Conservation (phyloP, 495 filamentous ascomycete genomes). For the Bacidia gigantensis region DNA sequence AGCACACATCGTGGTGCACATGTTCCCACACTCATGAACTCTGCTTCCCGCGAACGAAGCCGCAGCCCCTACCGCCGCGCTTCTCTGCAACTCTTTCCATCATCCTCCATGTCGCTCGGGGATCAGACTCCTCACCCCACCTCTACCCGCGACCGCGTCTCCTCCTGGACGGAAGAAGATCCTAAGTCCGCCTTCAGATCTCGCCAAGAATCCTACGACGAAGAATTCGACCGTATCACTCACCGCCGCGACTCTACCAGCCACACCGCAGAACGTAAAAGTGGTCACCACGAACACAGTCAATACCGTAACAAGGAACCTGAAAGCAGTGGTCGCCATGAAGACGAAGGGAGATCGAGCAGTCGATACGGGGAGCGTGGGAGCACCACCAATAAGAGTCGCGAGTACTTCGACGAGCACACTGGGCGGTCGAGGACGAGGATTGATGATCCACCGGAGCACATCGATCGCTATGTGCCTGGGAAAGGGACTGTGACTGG, state of each 20-base stretch:
- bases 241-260: constrained; percentile 13
- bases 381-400: background rate
- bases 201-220: constrained; percentile 12
- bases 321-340: background rate
- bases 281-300: constrained; percentile 15
- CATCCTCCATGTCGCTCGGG: background rate
- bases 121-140: constrained; percentile 4
- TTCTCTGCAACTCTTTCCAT: constrained; percentile 1
- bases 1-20: constrained; percentile 12
- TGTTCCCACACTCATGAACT: constrained; percentile 4
- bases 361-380: background rate
- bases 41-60: constrained; percentile 2
- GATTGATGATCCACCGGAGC: constrained; percentile 11
- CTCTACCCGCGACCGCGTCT: constrained; percentile 8
- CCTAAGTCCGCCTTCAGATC: constrained; percentile 2
- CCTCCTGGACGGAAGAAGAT: constrained; percentile 11
- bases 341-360: background rate
- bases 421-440: constrained; percentile 7
- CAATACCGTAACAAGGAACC: constrained; percentile 5
- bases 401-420: constrained; percentile 3
- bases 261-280: constrained; percentile 17
- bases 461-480: constrained; percentile 40
- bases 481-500: constrained; percentile 17
- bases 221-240: constrained; percentile 4
- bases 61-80: constrained; percentile 9